Evolutionary conservation across 495 filamentous ascomycete genomes (phyloP), one percentile per base, ranked within the genome.

Genomic region (Daldinia bambusicola): DNA sequence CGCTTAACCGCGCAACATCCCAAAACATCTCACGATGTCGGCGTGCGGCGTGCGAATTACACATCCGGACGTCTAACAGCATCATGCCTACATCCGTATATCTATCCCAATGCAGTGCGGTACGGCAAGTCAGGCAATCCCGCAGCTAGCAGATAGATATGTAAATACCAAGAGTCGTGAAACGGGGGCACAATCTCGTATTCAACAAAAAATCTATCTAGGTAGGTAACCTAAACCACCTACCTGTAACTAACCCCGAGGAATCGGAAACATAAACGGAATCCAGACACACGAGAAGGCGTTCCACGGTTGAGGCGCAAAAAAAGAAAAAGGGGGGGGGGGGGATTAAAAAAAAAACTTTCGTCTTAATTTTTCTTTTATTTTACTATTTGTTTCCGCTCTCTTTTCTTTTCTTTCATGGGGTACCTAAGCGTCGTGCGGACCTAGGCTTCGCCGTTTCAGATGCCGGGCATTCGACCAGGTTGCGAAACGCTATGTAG

Each of bases 401-500:
- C n/a, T 26, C 1, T 26, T 26, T 26, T 26, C 1, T 26, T 26
- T 26, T 26, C 1, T 3, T 26, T 55, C 12, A 55, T 48, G 50
- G 51, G 48, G 55, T 22, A 34, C 26, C 1, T 26, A 1, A 26
- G 41, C 32, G 48, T 61, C 22, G 50, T 14, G 50, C 6, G 55
- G 64, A 43, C 34, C 34, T 56, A 18, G 14, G 38, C 50, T 52
- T 22, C 18, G 55, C 20, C 18, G 69, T 72, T 72, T 72, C 69
- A 72, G 10, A 61, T 51, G 30, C 48, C 60, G 16, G 60, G 30
- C 32, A 31, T 32, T 55, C 65, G 45, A 68, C 69, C 55, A 18
- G 69, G 69, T 64, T 72, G 26, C 60, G 69, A 72, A 68, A 72
- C 64, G 26, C 48, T 16, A 18, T 22, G 43, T 16, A 26, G 26